phyloP scores from a whole-genome alignment of 805 yeast genomes.

The Gaillardinia entomophila region DNA sequence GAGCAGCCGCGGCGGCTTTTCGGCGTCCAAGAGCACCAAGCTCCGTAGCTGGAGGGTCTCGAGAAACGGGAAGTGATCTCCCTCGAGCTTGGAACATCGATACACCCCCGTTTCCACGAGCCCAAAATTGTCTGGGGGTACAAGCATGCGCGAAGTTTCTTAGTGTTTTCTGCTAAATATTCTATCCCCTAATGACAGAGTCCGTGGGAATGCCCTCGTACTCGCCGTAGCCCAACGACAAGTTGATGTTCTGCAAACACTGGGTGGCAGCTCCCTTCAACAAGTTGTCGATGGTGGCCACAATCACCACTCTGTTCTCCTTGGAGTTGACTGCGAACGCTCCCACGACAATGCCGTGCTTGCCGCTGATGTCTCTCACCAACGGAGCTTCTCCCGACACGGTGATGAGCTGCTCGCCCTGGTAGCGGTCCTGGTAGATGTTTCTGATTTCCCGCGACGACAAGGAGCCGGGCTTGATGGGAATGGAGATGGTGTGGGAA shows the following conservation, averaged over 20 bases:
- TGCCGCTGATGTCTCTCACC: slow-evolving; percentile 85
- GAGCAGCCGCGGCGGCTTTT: slow-evolving; percentile 71
- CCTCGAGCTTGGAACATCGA: slow-evolving; percentile 74
- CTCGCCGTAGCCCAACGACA: slow-evolving; percentile 86
- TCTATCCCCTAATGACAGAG: slow-evolving; percentile 44
- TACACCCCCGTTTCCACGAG: slow-evolving; percentile 81
- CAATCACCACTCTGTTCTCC: slow-evolving; percentile 86
- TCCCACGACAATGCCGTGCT: slow-evolving; percentile 92
- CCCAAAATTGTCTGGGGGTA: slow-evolving; percentile 91
- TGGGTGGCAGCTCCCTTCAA: slow-evolving; percentile 99
- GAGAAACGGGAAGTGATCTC: slow-evolving; percentile 71
- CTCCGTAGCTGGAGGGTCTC: slow-evolving; percentile 66
- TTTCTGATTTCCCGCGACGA: slow-evolving; percentile 79
- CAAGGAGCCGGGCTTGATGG: slow-evolving; percentile 60
- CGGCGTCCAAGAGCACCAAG: slow-evolving; percentile 75
- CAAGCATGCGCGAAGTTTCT: slow-evolving; percentile 48
- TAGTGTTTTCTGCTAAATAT: neutral
- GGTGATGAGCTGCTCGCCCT: slow-evolving; percentile 78
- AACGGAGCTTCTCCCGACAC: slow-evolving; percentile 90
- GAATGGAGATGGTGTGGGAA: slow-evolving; percentile 85
- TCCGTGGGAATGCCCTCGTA: slow-evolving; percentile 90
- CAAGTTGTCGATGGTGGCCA: slow-evolving; percentile 92
- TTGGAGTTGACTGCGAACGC: slow-evolving; percentile 91
- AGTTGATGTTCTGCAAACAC: slow-evolving; percentile 92
- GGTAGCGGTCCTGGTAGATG: slow-evolving; percentile 82